Percentiles rank a stretch among this genome's conserved stretches.
These are phyloP conservation scores for Cyclotella choctawhatcheeana DNA, from an alignment of 108 stramenopile genomes.

Conservation along the genomic window DNA sequence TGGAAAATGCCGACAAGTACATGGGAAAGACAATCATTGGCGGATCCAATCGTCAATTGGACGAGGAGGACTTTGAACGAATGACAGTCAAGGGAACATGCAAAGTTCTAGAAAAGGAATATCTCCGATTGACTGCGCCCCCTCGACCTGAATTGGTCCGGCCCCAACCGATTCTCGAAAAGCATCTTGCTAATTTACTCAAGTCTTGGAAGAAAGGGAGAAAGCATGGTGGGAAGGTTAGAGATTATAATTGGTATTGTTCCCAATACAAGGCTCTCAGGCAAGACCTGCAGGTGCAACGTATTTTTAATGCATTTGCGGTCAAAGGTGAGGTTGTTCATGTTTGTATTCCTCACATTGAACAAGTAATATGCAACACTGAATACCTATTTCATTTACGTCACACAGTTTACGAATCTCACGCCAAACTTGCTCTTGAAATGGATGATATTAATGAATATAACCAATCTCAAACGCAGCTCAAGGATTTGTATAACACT, in stretches of 20 bases:
- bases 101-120: conserved; percentile 75
- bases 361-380: too few species aligned
- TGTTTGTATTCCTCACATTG: too few species aligned
- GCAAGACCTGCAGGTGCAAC: conserved; percentile 95
- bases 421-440: conserved; percentile 94
- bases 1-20: conserved; percentile 58
- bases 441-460: conserved; percentile 88
- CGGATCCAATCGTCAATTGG: conserved; percentile 44
- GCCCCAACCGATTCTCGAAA: conserved; percentile 61
- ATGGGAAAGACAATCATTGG: conserved; percentile 80
- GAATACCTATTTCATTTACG: too few species aligned
- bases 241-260: conserved; percentile 90
- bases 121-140: conserved; percentile 81
- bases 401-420: conserved; percentile 97
- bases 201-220: conserved; percentile 33
- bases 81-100: conserved; percentile 87
- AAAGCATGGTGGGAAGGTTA: conserved; percentile 29
- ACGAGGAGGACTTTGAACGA: conserved; percentile 67
- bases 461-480: conserved; percentile 97
- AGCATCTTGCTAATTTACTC: conserved; percentile 65
- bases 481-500: conserved; percentile 71
- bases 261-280: conserved; percentile 94
- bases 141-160: conserved; percentile 76
- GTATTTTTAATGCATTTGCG: conserved; percentile 86
- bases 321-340: too few species aligned